phyloP scores from a whole-genome alignment of 176 grass and related monocot species.

The Chrysopogon serrulatus region DNA sequence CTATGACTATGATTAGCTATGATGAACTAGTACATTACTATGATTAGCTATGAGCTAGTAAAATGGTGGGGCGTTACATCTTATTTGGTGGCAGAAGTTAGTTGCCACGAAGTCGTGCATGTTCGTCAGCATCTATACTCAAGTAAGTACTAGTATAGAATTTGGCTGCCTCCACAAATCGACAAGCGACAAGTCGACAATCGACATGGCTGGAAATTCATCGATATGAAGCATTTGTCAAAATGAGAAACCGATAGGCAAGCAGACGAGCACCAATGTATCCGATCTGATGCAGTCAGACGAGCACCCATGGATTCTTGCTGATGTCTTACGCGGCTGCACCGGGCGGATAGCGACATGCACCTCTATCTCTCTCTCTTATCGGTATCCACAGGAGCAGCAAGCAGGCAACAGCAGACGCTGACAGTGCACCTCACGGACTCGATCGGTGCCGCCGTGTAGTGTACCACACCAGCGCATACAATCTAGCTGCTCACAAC shows the following conservation, averaged over 20 bases:
- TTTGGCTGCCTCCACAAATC: background rate
- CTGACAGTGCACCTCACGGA: background rate
- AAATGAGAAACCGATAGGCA: background rate
- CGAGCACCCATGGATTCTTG: background rate
- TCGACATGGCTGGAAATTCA: background rate
- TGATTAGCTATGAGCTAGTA: too few species aligned
- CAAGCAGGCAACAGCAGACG: background rate
- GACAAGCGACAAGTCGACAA: background rate
- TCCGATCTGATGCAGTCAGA: background rate
- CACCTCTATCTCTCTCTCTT: background rate
- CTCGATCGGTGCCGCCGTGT: too few species aligned
- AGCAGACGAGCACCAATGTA: background rate
- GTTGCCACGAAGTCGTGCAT: background rate
- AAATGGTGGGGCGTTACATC: too few species aligned
- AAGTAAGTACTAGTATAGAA: too few species aligned
- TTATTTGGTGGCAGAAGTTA: background rate
- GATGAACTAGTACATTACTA: too few species aligned
- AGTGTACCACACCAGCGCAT: background rate
- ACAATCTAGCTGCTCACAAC: background rate
- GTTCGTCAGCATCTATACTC: too few species aligned
- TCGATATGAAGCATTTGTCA: background rate
- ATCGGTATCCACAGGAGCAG: background rate
- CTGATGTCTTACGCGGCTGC: background rate
- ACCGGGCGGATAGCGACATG: background rate
- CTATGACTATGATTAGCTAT: too few species aligned